Evolutionary conservation across 768 basidiomycete genomes (phyloP), one percentile per base, ranked within the genome.

Genomic region (Dendrothele bispora): DNA sequence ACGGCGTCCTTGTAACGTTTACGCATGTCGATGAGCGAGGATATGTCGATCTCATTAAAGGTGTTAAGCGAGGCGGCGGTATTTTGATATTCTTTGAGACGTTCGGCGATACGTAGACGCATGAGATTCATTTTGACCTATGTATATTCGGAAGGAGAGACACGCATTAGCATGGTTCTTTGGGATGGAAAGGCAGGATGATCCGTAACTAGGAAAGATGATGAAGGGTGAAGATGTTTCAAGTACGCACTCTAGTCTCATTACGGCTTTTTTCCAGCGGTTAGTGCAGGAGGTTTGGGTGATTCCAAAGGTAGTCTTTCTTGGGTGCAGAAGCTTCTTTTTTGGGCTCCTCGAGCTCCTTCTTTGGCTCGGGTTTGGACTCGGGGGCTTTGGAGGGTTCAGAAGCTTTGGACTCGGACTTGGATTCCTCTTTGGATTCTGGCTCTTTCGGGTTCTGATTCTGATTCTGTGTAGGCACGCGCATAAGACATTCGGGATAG

Each of bases 1-100:
- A 98, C 74, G 35, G 80, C 74, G 54, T 97, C 94, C 77, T 98
- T 98, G 83, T 93, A 95, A 64, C 86, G 83, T 63, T 86, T 83
- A 61, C 95, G 88, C 84, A 98, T 83, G 35, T 86, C 85, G 74
- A 97, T 89, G 48, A 98, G 73, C 32, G 89, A 86, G 34, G 91
- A 94, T 95, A 98, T 98, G 75, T 98, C 95, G 63, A 98, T 91
- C 72, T 98, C 95, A 74, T 98, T 98, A 82, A 98, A 98, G 22
- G 95, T 98, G 28, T 95, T 98, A 50, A 98, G 69, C 41, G 93
- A 95, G 39, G 95, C 95, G 4, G 95, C 95, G 20, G 91, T 82
- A 63, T 98, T 97, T 67, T 98, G 95, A 24, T 94, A 95, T 65
- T 97, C 87, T 74, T 98, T 98, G 64, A 98, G 82, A 42, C 95